Evolutionary conservation across 768 basidiomycete genomes (phyloP).

Genomic region (Chlorophyllum brunneum): DNA sequence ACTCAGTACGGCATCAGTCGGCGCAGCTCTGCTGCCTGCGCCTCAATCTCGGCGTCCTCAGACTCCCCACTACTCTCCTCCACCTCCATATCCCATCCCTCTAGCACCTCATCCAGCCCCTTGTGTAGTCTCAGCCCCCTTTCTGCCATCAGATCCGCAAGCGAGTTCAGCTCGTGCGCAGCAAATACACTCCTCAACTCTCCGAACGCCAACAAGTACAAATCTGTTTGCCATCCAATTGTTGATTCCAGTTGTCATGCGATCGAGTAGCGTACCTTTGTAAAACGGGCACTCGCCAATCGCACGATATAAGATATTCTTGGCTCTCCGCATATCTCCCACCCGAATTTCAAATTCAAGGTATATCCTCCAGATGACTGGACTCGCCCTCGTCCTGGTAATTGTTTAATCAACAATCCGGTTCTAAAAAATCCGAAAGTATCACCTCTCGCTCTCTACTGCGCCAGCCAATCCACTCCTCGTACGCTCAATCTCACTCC

Average conservation of each 20-base stretch:
- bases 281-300: slow-evolving; percentile 69
- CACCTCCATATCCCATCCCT: slow-evolving; percentile 29
- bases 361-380: slow-evolving; percentile 68
- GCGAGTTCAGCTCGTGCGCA: slow-evolving; percentile 50
- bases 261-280: slow-evolving; percentile 53
- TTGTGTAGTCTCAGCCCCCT: slow-evolving; percentile 60
- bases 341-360: slow-evolving; percentile 74
- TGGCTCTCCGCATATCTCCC: slow-evolving; percentile 57
- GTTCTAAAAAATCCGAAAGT: neutral
- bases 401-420: slow-evolving; percentile 6
- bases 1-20: slow-evolving; percentile 60
- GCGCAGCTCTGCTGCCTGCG: slow-evolving; percentile 53
- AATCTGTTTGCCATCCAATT: slow-evolving; percentile 35
- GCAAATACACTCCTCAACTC: slow-evolving; percentile 62
- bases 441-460: slow-evolving; percentile 63
- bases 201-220: slow-evolving; percentile 78
- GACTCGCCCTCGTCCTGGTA: slow-evolving; percentile 59
- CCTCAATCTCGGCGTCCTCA: slow-evolving; percentile 57
- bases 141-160: slow-evolving; percentile 77
- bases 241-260: neutral
- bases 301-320: slow-evolving; percentile 70
- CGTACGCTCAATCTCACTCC: slow-evolving; percentile 65
- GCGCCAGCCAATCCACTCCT: slow-evolving; percentile 59
- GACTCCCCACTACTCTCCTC: slow-evolving; percentile 26
- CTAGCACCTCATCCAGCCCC: slow-evolving; percentile 56